Conservation (phyloP, 352 stramenopile species). For the Phytophthora chlamydospora region DNA sequence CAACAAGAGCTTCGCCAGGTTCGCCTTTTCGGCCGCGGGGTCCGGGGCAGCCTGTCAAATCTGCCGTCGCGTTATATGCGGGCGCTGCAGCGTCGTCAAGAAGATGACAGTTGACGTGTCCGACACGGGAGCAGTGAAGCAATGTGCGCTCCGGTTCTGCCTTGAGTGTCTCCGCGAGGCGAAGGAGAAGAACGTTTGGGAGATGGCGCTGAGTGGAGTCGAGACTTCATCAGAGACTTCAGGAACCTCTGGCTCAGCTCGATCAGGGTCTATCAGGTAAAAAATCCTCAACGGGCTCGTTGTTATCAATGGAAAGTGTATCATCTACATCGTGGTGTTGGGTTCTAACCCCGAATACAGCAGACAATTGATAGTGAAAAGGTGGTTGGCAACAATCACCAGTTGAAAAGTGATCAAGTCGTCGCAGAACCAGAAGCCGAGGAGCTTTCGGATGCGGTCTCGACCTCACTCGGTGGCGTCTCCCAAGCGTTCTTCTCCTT, state of each 20-base stretch:
- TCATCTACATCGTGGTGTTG: too few species aligned
- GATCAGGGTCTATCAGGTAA: constrained; percentile 11
- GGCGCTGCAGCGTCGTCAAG: constrained; percentile 53
- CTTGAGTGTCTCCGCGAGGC: constrained; percentile 50
- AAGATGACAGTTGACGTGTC: constrained; percentile 59
- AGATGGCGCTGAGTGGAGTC: constrained; percentile 38
- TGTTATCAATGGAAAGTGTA: neutral
- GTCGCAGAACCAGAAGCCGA: constrained; percentile 16
- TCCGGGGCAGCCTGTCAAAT: constrained; percentile 39
- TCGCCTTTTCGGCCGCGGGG: constrained; percentile 11
- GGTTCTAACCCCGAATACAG: too few species aligned
- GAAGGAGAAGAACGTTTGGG: constrained; percentile 47
- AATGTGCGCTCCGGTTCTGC: constrained; percentile 50
- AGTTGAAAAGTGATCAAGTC: neutral
- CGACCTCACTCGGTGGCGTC: constrained; percentile 33
- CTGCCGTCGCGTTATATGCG: constrained; percentile 46
- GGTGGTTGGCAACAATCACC: neutral
- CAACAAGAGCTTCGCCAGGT: constrained; percentile 14
- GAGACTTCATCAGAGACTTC: constrained; percentile 14
- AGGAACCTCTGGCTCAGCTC: constrained; percentile 15
- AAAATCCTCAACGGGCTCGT: neutral
- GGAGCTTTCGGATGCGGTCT: constrained; percentile 9
- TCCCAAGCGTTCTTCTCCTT: constrained; percentile 55
- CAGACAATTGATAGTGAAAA: too few species aligned
- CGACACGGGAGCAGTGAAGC: constrained; percentile 24